A percentile compares a stretch with the other conserved stretches of the same genome.
Conservation (phyloP, 1,284 basidiomycete species). For the Puccinia horiana region DNA sequence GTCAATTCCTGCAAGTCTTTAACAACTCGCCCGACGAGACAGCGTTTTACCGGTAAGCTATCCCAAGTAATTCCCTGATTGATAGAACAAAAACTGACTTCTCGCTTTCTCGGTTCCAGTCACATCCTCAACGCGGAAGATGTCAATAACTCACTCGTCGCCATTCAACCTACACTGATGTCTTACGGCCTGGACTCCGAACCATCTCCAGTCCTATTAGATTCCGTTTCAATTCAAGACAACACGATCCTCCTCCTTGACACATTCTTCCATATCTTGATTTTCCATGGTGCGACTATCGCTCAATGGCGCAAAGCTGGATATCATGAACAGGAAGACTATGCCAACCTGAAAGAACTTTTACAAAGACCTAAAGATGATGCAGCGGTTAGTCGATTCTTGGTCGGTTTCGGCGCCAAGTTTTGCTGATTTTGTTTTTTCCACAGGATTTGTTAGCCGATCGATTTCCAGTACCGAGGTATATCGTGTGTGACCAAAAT, state of each 20-base stretch:
- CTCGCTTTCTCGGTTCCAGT: conserved; percentile 61
- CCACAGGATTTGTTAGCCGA: conserved; percentile 84
- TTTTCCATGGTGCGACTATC: conserved; percentile 97
- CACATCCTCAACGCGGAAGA: conserved; percentile 96
- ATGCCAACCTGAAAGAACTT: conserved; percentile 96
- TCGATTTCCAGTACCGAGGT: conserved; percentile 93
- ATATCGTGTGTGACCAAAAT: conserved; percentile 96
- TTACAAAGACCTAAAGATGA: conserved; percentile 75
- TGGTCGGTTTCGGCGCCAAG: background rate
- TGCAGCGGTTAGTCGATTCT: conserved; percentile 60
- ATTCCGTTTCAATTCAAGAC: conserved; percentile 95
- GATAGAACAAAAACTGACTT: background rate
- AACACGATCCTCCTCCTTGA: conserved; percentile 97
- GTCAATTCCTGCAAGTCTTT: conserved; percentile 99
- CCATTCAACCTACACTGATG: conserved; percentile 99
- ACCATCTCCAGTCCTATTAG: conserved; percentile 90
- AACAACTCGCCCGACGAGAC: conserved; percentile 99
- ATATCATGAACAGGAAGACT: conserved; percentile 98
- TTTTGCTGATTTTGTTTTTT: background rate
- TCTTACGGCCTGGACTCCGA: conserved; percentile 89
- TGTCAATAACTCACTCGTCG: conserved; percentile 98
- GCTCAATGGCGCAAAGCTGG: conserved; percentile 99
- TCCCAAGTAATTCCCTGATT: background rate
- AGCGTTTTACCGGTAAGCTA: conserved; percentile 83
- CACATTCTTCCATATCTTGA: conserved; percentile 99